phyloP scores from a whole-genome alignment of 352 stramenopile species.

The Elongisporangium prolatum region DNA sequence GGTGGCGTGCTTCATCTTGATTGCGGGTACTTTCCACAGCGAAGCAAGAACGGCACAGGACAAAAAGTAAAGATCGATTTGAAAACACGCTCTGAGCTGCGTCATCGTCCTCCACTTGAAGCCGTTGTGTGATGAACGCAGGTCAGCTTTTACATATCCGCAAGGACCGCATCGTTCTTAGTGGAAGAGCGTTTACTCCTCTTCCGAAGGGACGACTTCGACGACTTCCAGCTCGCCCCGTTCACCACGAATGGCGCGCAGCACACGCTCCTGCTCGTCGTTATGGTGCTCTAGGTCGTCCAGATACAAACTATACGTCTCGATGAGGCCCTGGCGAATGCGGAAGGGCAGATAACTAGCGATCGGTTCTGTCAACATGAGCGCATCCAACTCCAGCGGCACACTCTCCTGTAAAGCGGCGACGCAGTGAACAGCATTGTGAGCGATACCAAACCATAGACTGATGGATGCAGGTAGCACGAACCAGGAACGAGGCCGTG shows the following conservation, averaged over 20 bases:
- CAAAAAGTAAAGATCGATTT: background rate
- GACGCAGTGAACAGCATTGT: background rate
- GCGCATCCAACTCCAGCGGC: conserved; percentile 76
- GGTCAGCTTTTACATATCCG: background rate
- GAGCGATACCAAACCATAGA: background rate
- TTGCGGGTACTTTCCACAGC: background rate
- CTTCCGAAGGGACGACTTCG: conserved; percentile 16
- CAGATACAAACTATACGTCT: conserved; percentile 86
- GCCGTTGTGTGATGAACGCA: background rate
- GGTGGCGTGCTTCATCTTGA: background rate
- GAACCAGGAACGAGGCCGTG: conserved; percentile 81
- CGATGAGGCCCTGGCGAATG: conserved; percentile 83
- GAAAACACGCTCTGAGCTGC: background rate
- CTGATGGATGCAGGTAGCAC: background rate
- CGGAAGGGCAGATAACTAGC: conserved; percentile 76
- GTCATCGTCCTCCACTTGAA: background rate
- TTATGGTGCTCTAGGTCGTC: conserved; percentile 83
- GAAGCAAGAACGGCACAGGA: background rate
- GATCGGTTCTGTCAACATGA: conserved; percentile 82
- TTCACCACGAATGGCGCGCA: conserved; percentile 74
- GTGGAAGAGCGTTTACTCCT: conserved; percentile 7
- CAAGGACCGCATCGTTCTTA: background rate
- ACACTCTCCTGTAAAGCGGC: conserved; percentile 70
- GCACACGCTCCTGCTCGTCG: conserved; percentile 76
- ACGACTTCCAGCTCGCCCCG: conserved; percentile 19